Base-by-base conservation (phyloP, 1,284 basidiomycete species). In the Microbotryum intermedium region DNA sequence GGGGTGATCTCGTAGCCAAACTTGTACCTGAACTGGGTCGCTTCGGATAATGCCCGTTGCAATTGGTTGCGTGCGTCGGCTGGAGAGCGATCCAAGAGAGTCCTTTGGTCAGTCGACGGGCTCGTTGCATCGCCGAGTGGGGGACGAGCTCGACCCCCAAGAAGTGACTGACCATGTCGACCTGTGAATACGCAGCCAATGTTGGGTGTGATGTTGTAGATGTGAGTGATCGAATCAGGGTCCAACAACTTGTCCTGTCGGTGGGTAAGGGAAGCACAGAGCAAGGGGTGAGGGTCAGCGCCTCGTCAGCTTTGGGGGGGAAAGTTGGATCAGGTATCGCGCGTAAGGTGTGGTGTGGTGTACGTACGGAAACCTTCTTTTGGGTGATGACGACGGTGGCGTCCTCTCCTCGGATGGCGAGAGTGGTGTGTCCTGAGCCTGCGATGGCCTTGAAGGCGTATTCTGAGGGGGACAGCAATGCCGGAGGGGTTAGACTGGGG, bases 361-460 rank as follows among this genome's bases (percentile, higher is more conserved):
- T 10, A 77, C 79, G 51, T 72, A 97, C 93, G 26, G 94, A 92
- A 45, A 99, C 86, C 80, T 98, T 98, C 79, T 92, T 92, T 79
- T 99, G 95, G 11, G 93, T 97, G 71, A 97, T 91, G 46, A 97
- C 88, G 4, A 98, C 92, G 8, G 86, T 82, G 3, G 90, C 93
- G 73, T 98, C 93, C 76, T 90, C 90, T 25, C 95, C 95, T 68
- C 94, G 80, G 57, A 98, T 86, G 18, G 93, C 84, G 55, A 99
- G 83, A 7, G 93, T 85, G 4, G 95, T 98, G 71, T 97, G 90
- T 1, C 92, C 94, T 4, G 92, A 93, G 55, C 90, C 88, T 64
- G 90, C 90, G 76, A 98, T 97, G 52, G 95, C 95, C 77, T 98
- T 99, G 85, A 98, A 98, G 23, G 95, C 95, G 81, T 98, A 98